Base-by-base conservation (phyloP, 2,329 filamentous ascomycete species). In the Ampelomyces quisqualis region DNA sequence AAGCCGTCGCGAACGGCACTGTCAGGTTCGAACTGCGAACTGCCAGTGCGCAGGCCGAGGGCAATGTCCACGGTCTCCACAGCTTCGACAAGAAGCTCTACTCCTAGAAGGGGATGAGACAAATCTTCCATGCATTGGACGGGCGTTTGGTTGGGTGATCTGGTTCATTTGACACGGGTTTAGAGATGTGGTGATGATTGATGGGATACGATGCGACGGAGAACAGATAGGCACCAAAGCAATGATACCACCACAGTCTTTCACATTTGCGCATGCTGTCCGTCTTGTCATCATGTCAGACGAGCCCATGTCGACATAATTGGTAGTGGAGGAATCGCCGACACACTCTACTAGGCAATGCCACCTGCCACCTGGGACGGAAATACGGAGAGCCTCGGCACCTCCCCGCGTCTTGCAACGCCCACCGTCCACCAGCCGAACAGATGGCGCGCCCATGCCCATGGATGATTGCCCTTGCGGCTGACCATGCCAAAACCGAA, bases 21-120 rank as follows among this genome's bases (percentile, higher is more conserved):
- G 84, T 96, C 40, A 83, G 93, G 62, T 98, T 98, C 68, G 93
- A 98, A 78, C 79, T 97, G 64, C 81, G 93, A 60, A 97, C 90
- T 47, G 86, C 90, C 45, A 95, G 90, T 71, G 93, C 93, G 35
- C 90, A 95, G 80, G 80, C 94, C 45, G 93, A 98, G 78, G 93
- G 93, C 53, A 93, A 91, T 67, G 90, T 98, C 48, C 94, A 97
- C 75, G 82, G 82, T 45, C 90, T 98, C 79, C 90, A 97, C 77
- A 91, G 88, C 69, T 97, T 95, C 70, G 93, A 97, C 79, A 98
- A 98, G 86, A 98, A 97, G 81, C 86, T 98, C 57, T 98, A 95
- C 74, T 89, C 90, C 62, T 96, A 82, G 51, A 48, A 8, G 14
- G 24, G 23, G 36, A 22, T 33, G 22, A 13, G 11, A 35, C 6